These are phyloP conservation scores for Asterella californica DNA, from an alignment of 225 moss, liverwort and hornwort species.

Conservation along the genomic window DNA sequence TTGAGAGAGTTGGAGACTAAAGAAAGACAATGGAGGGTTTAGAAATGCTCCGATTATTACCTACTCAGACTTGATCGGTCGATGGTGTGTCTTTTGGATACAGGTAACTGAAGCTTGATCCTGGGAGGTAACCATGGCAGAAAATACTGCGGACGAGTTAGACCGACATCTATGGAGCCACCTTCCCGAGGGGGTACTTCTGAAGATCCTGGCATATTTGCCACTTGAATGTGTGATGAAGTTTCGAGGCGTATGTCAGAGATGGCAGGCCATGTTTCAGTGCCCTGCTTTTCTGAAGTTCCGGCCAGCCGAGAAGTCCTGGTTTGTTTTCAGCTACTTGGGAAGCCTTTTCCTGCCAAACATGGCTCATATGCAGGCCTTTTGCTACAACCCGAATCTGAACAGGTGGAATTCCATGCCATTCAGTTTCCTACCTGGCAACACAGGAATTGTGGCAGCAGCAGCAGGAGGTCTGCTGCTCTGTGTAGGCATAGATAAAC, in stretches of 20 bases:
- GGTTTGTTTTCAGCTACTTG: constrained; percentile 22
- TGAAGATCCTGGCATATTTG: constrained; percentile 12
- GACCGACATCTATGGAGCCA: constrained; percentile 17
- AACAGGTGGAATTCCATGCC: constrained; percentile 19
- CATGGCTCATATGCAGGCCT: constrained; percentile 21
- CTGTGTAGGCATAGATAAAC: constrained; percentile 19
- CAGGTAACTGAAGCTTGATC: background rate
- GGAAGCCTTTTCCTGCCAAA: constrained; percentile 15
- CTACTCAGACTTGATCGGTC: background rate
- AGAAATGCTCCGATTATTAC: background rate
- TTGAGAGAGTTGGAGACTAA: background rate
- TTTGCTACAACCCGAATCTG: constrained; percentile 9
- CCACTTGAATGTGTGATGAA: constrained; percentile 17
- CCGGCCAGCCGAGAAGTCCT: constrained; percentile 12
- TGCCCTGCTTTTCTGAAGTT: background rate
- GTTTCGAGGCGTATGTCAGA: constrained; percentile 4
- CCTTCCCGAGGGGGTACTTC: constrained; percentile 16
- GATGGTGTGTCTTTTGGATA: background rate
- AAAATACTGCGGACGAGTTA: background rate
- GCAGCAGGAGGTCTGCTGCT: constrained; percentile 15
- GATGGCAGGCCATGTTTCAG: constrained; percentile 18
- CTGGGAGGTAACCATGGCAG: constrained; percentile 5
- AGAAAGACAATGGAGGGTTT: background rate
- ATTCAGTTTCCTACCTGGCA: constrained; percentile 10
- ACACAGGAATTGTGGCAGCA: constrained; percentile 14